phyloP scores from a whole-genome alignment of 257 asterid species.

The Thymus mandschuricus region DNA sequence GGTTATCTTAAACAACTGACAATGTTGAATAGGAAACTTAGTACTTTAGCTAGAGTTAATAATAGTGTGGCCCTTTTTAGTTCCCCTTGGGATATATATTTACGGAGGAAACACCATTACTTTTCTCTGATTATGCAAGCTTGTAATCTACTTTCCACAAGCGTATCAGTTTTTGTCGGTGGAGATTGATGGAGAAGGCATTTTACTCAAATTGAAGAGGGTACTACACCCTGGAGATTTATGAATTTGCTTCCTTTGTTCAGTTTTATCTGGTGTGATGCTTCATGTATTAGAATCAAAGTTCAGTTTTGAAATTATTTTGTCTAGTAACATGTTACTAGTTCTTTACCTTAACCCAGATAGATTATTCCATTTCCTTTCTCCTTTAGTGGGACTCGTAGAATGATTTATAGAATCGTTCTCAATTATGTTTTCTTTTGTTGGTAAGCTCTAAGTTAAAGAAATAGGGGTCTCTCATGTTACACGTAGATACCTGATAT shows the following conservation, averaged over 20 bases:
- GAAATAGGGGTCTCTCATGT: slow-evolving; percentile 8
- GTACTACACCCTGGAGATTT: slow-evolving; percentile 4
- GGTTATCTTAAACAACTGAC: slow-evolving; percentile 7
- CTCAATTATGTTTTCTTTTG: neutral
- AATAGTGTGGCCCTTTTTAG: neutral
- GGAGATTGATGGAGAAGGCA: slow-evolving; percentile 22
- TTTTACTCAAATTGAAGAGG: slow-evolving; percentile 11
- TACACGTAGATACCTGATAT: slow-evolving; percentile 6
- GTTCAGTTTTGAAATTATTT: neutral
- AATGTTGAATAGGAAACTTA: slow-evolving; percentile 16
- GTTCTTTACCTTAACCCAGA: slow-evolving; percentile 9
- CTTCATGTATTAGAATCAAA: slow-evolving; percentile 12
- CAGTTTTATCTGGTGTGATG: neutral
- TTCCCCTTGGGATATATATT: slow-evolving; percentile 8
- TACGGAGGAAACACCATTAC: neutral
- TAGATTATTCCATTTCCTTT: slow-evolving; percentile 10
- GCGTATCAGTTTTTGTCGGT: neutral
- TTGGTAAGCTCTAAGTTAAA: slow-evolving; percentile 8
- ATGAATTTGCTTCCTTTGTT: slow-evolving; percentile 24
- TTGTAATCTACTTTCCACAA: neutral
- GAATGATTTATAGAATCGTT: slow-evolving; percentile 16
- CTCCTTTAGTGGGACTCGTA: slow-evolving; percentile 21
- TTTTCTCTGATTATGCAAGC: slow-evolving; percentile 9
- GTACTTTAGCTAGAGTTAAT: neutral
- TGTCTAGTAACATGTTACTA: slow-evolving; percentile 11